Conservation (phyloP, 2,329 filamentous ascomycete species). For the Calycina herbarum region DNA sequence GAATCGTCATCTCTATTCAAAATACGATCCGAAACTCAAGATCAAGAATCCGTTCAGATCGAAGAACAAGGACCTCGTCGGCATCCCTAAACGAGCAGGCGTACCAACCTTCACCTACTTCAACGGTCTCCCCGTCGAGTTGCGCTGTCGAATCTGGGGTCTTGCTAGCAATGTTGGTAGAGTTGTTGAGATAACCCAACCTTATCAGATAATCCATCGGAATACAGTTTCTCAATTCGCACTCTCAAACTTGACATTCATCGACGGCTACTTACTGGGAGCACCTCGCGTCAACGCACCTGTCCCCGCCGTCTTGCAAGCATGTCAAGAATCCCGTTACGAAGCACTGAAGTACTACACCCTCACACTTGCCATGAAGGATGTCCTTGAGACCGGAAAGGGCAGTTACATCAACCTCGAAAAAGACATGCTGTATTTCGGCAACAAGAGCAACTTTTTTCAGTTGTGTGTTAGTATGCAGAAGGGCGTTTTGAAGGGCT, state of each 20-base stretch:
- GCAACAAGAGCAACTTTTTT: neutral
- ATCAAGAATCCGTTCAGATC: neutral
- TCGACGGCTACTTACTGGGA: neutral
- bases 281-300: neutral
- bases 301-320: neutral
- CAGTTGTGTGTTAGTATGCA: neutral
- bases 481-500: neutral
- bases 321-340: neutral
- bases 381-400: neutral
- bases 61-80: neutral
- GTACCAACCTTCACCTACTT: conserved; percentile 2
- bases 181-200: neutral
- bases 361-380: conserved; percentile 1
- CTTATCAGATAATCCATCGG: neutral
- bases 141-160: neutral
- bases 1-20: neutral
- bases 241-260: neutral
- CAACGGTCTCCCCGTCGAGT: neutral
- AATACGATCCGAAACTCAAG: neutral
- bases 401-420: neutral
- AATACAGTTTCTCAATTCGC: neutral
- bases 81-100: neutral
- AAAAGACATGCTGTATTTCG: conserved; percentile 2
- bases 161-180: neutral
- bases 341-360: neutral